Evolutionary conservation across 1,284 basidiomycete genomes (phyloP).

Genomic region (Anthracocystis setariae): DNA sequence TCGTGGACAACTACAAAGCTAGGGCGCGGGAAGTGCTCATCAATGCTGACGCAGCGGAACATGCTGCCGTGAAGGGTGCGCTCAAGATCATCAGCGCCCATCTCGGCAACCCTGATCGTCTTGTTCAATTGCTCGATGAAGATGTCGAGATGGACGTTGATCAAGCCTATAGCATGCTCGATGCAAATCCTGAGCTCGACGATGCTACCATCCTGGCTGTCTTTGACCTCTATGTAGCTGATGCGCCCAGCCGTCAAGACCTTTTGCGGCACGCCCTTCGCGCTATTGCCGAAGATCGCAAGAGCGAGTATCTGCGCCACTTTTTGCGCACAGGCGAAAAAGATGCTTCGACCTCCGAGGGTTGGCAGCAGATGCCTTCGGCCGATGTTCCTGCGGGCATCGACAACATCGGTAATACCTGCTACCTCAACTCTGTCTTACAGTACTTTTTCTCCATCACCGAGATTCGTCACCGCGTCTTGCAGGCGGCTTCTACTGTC

Average conservation of each 20-base stretch:
- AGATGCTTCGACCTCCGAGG: constrained; percentile 20
- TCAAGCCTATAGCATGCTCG: constrained; percentile 78
- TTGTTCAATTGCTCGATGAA: constrained; percentile 27
- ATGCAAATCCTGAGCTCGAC: constrained; percentile 77
- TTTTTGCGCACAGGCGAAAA: constrained; percentile 76
- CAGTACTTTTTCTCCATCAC: constrained; percentile 96
- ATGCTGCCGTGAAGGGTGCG: constrained; percentile 40
- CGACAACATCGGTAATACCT: constrained; percentile 92
- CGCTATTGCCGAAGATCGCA: constrained; percentile 74
- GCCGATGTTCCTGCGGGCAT: constrained; percentile 82
- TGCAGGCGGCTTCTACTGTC: constrained; percentile 72
- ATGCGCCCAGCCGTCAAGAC: constrained; percentile 68
- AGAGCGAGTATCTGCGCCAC: constrained; percentile 77
- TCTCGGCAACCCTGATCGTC: constrained; percentile 23
- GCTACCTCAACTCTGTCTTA: constrained; percentile 86
- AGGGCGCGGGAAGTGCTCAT: constrained; percentile 34
- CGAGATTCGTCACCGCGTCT: constrained; percentile 81
- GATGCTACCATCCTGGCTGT: constrained; percentile 80
- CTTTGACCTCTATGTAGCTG: constrained; percentile 78
- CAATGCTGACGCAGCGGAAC: constrained; percentile 34
- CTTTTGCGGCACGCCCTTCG: constrained; percentile 67
- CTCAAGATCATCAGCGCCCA: constrained; percentile 27
- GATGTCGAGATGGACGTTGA: constrained; percentile 73
- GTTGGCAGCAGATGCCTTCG: constrained; percentile 65
- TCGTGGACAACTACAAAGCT: constrained; percentile 41